Conservation (phyloP, 2,329 filamentous ascomycete genomes). For the Aspergillus ochraceus region DNA sequence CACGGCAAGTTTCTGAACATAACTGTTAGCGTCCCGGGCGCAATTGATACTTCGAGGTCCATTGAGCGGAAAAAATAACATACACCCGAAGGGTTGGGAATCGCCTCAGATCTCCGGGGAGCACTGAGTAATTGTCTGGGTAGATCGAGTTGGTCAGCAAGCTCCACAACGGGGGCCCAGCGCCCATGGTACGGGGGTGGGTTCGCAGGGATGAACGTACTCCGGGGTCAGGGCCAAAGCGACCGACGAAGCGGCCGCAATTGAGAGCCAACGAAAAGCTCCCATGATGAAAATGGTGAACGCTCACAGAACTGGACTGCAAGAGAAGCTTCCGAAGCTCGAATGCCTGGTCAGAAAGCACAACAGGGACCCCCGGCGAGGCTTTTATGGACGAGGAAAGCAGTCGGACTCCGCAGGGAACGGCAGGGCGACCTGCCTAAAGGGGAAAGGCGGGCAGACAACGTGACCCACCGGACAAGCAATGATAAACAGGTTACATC, state of each 20-base stretch:
- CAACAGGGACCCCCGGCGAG: background rate
- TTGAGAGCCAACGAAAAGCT: conserved; percentile 23
- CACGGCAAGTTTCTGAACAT: conserved; percentile 42
- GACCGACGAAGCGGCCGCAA: conserved; percentile 23
- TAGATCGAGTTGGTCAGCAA: background rate
- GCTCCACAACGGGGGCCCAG: background rate
- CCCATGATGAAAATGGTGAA: conserved; percentile 21
- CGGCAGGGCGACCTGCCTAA: background rate
- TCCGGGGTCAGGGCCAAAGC: conserved; percentile 30
- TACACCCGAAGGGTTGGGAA: conserved; percentile 43
- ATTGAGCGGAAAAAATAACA: conserved; percentile 13
- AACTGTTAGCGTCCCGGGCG: background rate
- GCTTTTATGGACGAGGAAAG: background rate
- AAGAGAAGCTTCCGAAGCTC: background rate
- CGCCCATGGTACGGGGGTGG: background rate
- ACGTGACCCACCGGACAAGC: background rate
- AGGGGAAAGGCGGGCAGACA: background rate
- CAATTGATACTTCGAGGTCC: too few relatives aligned
- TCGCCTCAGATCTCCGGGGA: conserved; percentile 36
- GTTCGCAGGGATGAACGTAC: conserved; percentile 17
- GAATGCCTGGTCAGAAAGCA: background rate
- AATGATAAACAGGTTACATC: conserved; percentile 10
- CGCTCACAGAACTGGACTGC: background rate
- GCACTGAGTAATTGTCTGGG: conserved; percentile 38
- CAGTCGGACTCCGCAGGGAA: background rate